Evolutionary conservation across 2,329 filamentous ascomycete species (phyloP).

Genomic region (Emericellopsis cladophorae): DNA sequence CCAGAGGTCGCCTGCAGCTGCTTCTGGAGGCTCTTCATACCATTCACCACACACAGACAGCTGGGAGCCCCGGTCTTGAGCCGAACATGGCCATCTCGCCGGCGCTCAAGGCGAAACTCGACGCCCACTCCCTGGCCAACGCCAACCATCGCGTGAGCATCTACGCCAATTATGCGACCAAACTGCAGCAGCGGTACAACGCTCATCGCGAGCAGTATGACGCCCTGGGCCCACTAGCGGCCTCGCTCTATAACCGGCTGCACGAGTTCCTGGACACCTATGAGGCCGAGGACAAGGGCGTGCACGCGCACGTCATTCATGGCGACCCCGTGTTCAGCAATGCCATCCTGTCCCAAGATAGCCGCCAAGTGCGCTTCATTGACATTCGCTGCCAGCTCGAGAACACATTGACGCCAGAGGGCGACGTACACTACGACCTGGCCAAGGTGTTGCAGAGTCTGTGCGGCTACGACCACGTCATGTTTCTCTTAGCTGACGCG

Average conservation of each 20-base stretch:
- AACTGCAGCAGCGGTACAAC: slow-evolving; percentile 10
- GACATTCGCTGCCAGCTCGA: slow-evolving; percentile 16
- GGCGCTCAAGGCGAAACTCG: slow-evolving; percentile 10
- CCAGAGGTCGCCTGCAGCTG: slow-evolving; percentile 11
- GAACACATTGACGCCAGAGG: slow-evolving; percentile 12
- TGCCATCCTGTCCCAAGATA: slow-evolving; percentile 13
- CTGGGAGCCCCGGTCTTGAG: too few species aligned
- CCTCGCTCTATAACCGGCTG: slow-evolving; percentile 10
- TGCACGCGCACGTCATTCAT: slow-evolving; percentile 12
- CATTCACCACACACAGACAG: slow-evolving; percentile 2
- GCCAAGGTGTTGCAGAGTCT: slow-evolving; percentile 16
- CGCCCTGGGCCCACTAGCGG: slow-evolving; percentile 10
- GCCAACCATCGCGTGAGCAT: slow-evolving; percentile 11
- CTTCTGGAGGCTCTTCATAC: slow-evolving; percentile 11
- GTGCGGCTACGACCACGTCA: slow-evolving; percentile 15
- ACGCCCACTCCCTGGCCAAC: slow-evolving; percentile 7
- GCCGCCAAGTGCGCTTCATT: slow-evolving; percentile 13
- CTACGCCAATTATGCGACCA: slow-evolving; percentile 12
- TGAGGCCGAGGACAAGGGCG: slow-evolving; percentile 14
- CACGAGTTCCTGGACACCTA: slow-evolving; percentile 14
- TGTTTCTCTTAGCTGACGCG: slow-evolving; percentile 10
- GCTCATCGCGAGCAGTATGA: slow-evolving; percentile 9
- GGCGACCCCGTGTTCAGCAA: slow-evolving; percentile 17
- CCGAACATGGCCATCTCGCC: slow-evolving; percentile 9
- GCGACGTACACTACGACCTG: slow-evolving; percentile 16